Evolutionary conservation across 2,329 filamentous ascomycete species (phyloP).

Genomic region (Claviceps capensis): DNA sequence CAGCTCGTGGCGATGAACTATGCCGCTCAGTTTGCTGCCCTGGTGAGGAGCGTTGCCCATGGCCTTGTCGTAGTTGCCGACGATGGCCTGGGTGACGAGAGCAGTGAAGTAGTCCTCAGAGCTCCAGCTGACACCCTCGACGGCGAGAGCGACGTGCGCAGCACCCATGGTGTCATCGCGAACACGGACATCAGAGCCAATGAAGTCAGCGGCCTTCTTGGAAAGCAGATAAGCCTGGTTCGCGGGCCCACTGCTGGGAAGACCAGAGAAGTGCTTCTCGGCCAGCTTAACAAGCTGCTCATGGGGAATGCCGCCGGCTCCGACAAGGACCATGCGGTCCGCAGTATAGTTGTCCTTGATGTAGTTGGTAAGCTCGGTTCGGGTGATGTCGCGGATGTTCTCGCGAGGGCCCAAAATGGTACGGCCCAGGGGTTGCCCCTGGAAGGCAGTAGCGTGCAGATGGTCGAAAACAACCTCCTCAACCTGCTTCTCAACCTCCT

Average conservation of each 20-base stretch:
- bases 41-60: slow-evolving; percentile 96
- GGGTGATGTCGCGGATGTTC: slow-evolving; percentile 94
- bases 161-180: slow-evolving; percentile 93
- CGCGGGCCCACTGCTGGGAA: slow-evolving; percentile 64
- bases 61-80: slow-evolving; percentile 98
- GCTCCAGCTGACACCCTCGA: slow-evolving; percentile 99
- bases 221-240: slow-evolving; percentile 62
- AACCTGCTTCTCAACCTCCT: slow-evolving; percentile 99
- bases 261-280: slow-evolving; percentile 81
- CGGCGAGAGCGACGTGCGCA: slow-evolving; percentile 94
- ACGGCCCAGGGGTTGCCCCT: slow-evolving; percentile 88
- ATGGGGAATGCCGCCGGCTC: slow-evolving; percentile 87
- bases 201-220: slow-evolving; percentile 85
- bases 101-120: slow-evolving; percentile 98
- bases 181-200: slow-evolving; percentile 90
- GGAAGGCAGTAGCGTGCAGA: slow-evolving; percentile 94
- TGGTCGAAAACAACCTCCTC: slow-evolving; percentile 99
- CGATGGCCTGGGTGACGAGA: slow-evolving; percentile 92
- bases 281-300: slow-evolving; percentile 88
- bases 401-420: slow-evolving; percentile 95
- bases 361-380: slow-evolving; percentile 82
- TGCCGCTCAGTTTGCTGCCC: slow-evolving; percentile 93
- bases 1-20: slow-evolving; percentile 86
- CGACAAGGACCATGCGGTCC: slow-evolving; percentile 97
- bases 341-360: slow-evolving; percentile 99